These are phyloP conservation scores for Miscanthus lutarioriparius DNA, from an alignment of 176 grass and related monocot genomes.

Conservation along the genomic window DNA sequence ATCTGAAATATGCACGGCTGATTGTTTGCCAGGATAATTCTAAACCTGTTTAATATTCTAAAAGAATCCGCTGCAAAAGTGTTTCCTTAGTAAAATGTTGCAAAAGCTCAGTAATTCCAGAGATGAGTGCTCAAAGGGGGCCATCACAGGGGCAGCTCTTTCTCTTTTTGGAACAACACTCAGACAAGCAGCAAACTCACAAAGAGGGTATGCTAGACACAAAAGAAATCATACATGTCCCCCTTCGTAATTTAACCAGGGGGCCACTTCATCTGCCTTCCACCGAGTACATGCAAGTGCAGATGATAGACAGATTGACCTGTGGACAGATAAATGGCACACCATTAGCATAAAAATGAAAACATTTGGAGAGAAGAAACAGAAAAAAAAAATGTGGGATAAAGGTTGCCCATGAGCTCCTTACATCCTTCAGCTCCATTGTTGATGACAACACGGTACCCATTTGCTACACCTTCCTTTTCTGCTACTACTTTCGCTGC, in stretches of 20 bases:
- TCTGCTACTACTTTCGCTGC: conserved; percentile 75
- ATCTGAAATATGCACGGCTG: neutral
- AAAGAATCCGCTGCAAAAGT: neutral
- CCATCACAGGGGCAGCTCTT: neutral
- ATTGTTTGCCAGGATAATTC: neutral
- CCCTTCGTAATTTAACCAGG: conserved; percentile 47
- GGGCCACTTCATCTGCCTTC: conserved; percentile 92
- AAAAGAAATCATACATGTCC: neutral
- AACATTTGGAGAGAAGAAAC: neutral
- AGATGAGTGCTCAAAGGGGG: neutral
- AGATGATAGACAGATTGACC: conserved; percentile 97
- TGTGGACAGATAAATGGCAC: conserved; percentile 25
- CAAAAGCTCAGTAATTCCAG: neutral
- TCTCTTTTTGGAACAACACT: neutral
- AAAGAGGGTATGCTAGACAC: neutral
- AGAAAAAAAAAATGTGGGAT: neutral
- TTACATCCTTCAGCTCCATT: conserved; percentile 89
- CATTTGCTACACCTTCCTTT: conserved; percentile 81
- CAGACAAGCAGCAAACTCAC: neutral
- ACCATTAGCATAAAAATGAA: neutral
- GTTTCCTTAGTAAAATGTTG: neutral
- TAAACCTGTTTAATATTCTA: neutral
- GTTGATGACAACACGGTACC: conserved; percentile 83
- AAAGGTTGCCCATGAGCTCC: neutral
- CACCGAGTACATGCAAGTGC: conserved; percentile 81